phyloP scores from a whole-genome alignment of 2,329 filamentous ascomycete genomes.

The Pseudogymnoascus sp. region DNA sequence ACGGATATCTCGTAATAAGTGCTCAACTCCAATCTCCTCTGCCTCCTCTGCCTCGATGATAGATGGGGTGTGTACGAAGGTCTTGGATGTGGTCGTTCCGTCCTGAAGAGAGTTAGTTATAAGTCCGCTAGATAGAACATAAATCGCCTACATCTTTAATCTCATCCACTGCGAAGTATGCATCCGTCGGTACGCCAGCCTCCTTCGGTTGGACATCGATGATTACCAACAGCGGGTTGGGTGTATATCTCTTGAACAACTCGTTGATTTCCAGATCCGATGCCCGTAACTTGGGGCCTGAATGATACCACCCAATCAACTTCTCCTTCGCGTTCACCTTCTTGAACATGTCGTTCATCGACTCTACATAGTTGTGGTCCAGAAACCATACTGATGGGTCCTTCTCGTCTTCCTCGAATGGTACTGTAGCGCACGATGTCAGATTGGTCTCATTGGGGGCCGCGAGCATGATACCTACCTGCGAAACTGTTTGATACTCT shows the following conservation, averaged over 20 bases:
- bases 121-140: not conserved
- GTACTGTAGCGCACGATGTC: constrained; percentile 52
- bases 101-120: constrained; percentile 51
- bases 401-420: constrained; percentile 98
- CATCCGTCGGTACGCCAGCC: constrained; percentile 93
- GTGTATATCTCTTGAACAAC: constrained; percentile 97
- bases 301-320: constrained; percentile 99
- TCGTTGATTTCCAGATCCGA: constrained; percentile 99
- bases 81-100: constrained; percentile 92
- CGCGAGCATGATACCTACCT: constrained; percentile 47
- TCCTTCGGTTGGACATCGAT: constrained; percentile 98
- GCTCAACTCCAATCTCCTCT: constrained; percentile 97
- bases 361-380: constrained; percentile 98
- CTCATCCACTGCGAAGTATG: constrained; percentile 98
- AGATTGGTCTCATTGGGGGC: constrained; percentile 15
- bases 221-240: constrained; percentile 92
- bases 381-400: constrained; percentile 98
- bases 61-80: constrained; percentile 95
- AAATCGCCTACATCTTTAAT: constrained; percentile 81
- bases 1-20: constrained; percentile 93
- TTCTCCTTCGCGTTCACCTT: constrained; percentile 99
- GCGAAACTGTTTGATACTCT: constrained; percentile 99
- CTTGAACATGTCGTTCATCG: constrained; percentile 99
- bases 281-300: constrained; percentile 89
- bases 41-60: constrained; percentile 99